Evolutionary conservation across 2,329 filamentous ascomycete genomes (phyloP).

Genomic region (Aspergillus candidus): DNA sequence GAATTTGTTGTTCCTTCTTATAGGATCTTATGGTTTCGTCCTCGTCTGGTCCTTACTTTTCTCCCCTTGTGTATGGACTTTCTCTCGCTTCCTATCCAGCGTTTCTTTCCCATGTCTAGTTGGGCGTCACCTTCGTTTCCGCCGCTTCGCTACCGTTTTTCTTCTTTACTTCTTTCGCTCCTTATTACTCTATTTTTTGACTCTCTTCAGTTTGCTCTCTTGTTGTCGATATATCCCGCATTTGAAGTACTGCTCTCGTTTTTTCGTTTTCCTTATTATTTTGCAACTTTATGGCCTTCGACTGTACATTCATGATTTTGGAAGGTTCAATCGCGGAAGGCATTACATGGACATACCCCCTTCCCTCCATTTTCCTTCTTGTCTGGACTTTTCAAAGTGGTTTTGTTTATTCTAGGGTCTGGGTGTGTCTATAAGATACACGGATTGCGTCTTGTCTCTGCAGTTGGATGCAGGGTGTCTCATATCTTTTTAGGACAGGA

Average conservation of each 20-base stretch:
- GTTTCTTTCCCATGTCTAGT: not conserved
- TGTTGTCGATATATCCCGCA: too few relatives aligned
- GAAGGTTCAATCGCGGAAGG: too few relatives aligned
- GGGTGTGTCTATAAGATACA: constrained; percentile 3
- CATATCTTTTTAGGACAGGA: constrained; percentile 1
- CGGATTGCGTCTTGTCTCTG: constrained; percentile 5
- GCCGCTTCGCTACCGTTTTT: not conserved
- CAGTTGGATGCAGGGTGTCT: constrained; percentile 3
- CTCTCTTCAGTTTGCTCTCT: not conserved
- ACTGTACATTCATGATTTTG: too few relatives aligned
- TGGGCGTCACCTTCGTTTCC: not conserved
- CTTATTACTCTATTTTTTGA: not conserved
- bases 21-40: not conserved
- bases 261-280: not conserved
- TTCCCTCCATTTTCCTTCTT: not conserved
- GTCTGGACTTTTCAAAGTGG: not conserved
- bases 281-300: not conserved
- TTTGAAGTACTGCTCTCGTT: too few relatives aligned
- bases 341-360: too few relatives aligned
- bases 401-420: not conserved
- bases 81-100: not conserved
- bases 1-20: not conserved
- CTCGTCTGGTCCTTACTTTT: not conserved
- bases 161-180: constrained; percentile 1
- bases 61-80: too few relatives aligned